Evolutionary conservation across 352 stramenopile species (phyloP), one percentile per base, ranked within the genome.

Genomic region (Globisporangium irregulare): DNA sequence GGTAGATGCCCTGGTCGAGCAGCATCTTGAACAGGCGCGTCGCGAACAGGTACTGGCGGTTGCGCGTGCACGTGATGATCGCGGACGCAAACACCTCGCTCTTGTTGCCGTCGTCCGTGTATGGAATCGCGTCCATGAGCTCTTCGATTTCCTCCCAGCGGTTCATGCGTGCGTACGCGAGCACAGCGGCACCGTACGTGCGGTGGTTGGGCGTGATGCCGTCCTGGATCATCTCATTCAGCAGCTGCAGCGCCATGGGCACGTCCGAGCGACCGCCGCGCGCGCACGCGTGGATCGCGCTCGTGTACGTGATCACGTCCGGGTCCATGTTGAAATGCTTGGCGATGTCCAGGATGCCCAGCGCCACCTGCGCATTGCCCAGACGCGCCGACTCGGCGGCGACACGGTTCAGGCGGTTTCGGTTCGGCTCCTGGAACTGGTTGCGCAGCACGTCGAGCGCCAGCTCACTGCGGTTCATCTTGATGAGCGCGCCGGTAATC

Each of bases 281-380:
- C 12, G 84, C 85, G 46, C 86, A 95, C 29, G 86, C 86, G 71
- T 91, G 81, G 66, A 95, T 95, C 32, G 82, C 83, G 63, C 83
- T 91, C 27, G 84, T 93, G 77, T 90, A 95, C 34, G 82, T 92
- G 34, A 92, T 70, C 9, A 91, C 82, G 69, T 93, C 84, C 1
- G 81, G 82, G 41, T 72, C 55, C 59, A 92, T 66, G n/a, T 78
- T 60, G 51, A 92, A 90, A 67, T 94, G 78, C 50, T 83, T 83
- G 32, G 75, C 74, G 61, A 94, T 91, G 58, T 91, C 77, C 43
- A 94, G 73, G 20, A 92, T 75, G 22, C 82, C 84, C n/a, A 91
- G 64, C 46, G 86, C 86, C 50, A 94, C 80, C 15, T 74, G 66
- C 20, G 79, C 73, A 69, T 94, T 92, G 54, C 84, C 84, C 61